phyloP scores from a whole-genome alignment of 441 rosid species.

The Sinapis alba region DNA sequence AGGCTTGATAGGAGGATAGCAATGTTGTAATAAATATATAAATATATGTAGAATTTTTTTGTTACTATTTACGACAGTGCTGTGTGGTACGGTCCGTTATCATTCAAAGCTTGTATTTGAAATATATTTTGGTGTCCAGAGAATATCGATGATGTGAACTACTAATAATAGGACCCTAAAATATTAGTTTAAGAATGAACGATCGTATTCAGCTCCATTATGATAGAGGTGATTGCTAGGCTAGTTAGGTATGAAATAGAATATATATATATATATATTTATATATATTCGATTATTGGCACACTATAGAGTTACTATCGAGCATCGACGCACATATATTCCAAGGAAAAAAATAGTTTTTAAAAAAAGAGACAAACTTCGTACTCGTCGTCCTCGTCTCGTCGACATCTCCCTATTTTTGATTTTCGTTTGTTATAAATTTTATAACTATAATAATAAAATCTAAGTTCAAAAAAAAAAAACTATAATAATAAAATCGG shows the following conservation, averaged over 20 bases:
- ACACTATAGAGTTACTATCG: slow-evolving; percentile 8
- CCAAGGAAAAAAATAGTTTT: not conserved
- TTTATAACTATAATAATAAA: too few relatives aligned
- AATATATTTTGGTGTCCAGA: not conserved
- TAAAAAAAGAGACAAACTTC: not conserved
- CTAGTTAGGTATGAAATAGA: slow-evolving; percentile 35
- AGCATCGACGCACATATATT: slow-evolving; percentile 9
- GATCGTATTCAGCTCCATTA: slow-evolving; percentile 33
- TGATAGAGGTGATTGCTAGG: slow-evolving; percentile 29
- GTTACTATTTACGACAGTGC: too few relatives aligned
- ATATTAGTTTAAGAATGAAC: slow-evolving; percentile 8
- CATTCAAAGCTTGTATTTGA: too few relatives aligned
- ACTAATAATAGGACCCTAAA: slow-evolving; percentile 10
- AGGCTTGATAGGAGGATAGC: too few relatives aligned
- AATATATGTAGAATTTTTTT: too few relatives aligned
- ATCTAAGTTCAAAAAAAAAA: too few relatives aligned
- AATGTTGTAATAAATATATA: too few relatives aligned
- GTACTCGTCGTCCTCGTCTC: too few relatives aligned
- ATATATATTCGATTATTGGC: slow-evolving; percentile 4
- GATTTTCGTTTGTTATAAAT: not conserved
- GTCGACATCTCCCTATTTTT: too few relatives aligned
- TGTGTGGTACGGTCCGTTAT: too few relatives aligned
- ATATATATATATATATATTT: too few relatives aligned
- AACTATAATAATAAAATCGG: not conserved
- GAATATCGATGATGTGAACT: slow-evolving; percentile 4